Percentiles rank a stretch among this genome's conserved stretches.
Evolutionary conservation across 495 filamentous ascomycete species (phyloP).

Genomic region (Hapsidospora chrysogenum): DNA sequence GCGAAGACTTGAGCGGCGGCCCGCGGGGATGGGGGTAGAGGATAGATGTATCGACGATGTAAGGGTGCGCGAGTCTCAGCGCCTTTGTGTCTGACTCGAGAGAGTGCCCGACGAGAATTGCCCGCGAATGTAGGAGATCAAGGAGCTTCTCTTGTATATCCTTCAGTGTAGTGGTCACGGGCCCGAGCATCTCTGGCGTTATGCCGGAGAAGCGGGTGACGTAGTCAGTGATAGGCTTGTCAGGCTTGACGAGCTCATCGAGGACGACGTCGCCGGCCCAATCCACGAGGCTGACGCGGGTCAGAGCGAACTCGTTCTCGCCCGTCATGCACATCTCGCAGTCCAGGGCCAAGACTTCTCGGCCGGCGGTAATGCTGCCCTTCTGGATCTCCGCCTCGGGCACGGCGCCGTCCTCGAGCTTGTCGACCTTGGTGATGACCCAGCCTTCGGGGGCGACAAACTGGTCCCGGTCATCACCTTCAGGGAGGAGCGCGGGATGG

Average conservation of each 20-base stretch:
- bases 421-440: slow-evolving; percentile 60
- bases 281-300: slow-evolving; percentile 66
- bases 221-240: slow-evolving; percentile 72
- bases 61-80: slow-evolving; percentile 73
- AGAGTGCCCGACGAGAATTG: slow-evolving; percentile 82
- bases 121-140: slow-evolving; percentile 49
- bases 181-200: slow-evolving; percentile 61
- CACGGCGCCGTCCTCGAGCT: slow-evolving; percentile 45
- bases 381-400: slow-evolving; percentile 54
- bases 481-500: slow-evolving; percentile 49
- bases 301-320: slow-evolving; percentile 57
- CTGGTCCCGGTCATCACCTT: slow-evolving; percentile 24
- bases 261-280: slow-evolving; percentile 76
- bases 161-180: slow-evolving; percentile 62
- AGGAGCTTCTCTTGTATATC: slow-evolving; percentile 74
- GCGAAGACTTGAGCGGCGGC: slow-evolving; percentile 42
- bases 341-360: slow-evolving; percentile 69
- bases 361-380: slow-evolving; percentile 70
- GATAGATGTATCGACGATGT: slow-evolving; percentile 77
- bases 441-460: slow-evolving; percentile 49
- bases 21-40: slow-evolving; percentile 50
- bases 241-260: slow-evolving; percentile 84
- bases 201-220: slow-evolving; percentile 84
- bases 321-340: slow-evolving; percentile 94
- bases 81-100: slow-evolving; percentile 79